Percentiles rank a stretch among this genome's conserved stretches.
phyloP scores from a whole-genome alignment of 2,329 filamentous ascomycete species.

The Pseudocercospora pini-densiflorae region DNA sequence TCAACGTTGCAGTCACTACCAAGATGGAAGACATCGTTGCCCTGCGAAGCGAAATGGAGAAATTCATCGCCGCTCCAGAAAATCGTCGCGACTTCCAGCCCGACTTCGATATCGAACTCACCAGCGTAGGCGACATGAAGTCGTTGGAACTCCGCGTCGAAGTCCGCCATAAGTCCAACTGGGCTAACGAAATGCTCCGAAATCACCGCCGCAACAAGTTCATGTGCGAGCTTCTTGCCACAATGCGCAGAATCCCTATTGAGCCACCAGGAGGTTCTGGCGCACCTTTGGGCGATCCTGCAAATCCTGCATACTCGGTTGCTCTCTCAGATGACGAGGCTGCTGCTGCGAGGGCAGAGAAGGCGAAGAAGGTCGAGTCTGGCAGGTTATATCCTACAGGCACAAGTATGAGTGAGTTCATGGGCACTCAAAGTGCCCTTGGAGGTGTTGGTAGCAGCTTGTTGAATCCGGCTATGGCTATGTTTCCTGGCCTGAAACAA shows the following conservation, averaged over 20 bases:
- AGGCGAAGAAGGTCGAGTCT: constrained; percentile 47
- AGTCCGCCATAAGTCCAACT: constrained; percentile 48
- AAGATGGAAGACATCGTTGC: constrained; percentile 40
- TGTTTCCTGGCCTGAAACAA: constrained; percentile 22
- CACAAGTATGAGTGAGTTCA: constrained; percentile 15
- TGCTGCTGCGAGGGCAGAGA: constrained; percentile 12
- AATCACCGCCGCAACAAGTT: constrained; percentile 85
- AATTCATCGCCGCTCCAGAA: constrained; percentile 37
- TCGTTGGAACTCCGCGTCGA: constrained; percentile 41
- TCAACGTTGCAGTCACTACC: constrained; percentile 37
- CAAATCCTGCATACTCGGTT: constrained; percentile 72
- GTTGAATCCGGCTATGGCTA: constrained; percentile 18
- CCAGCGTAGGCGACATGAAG: constrained; percentile 37
- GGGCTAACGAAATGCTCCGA: constrained; percentile 72
- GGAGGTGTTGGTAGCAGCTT: neutral
- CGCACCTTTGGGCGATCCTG: constrained; percentile 54
- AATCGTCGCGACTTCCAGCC: constrained; percentile 44
- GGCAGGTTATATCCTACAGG: constrained; percentile 56
- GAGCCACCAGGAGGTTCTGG: constrained; percentile 69
- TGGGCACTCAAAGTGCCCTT: constrained; percentile 5
- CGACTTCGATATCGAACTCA: constrained; percentile 40
- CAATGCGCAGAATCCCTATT: constrained; percentile 83
- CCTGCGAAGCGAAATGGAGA: constrained; percentile 36
- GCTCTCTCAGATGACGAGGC: constrained; percentile 24
- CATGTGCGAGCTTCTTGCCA: constrained; percentile 85